Percentiles rank a stretch among this genome's conserved stretches.
Evolutionary conservation across 345 rosid genomes (phyloP).

Genomic region (Geranium brycei): DNA sequence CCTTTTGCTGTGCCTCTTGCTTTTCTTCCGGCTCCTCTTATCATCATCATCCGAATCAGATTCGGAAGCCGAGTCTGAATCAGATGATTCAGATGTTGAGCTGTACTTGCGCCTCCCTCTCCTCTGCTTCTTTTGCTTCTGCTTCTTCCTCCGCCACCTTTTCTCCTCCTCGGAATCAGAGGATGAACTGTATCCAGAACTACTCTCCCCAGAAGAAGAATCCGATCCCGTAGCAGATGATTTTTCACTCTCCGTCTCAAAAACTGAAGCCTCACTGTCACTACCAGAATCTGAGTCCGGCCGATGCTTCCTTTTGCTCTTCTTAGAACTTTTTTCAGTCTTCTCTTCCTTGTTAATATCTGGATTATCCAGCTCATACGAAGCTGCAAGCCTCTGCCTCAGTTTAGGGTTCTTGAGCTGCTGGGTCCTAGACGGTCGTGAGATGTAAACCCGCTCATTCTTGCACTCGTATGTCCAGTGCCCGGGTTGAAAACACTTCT

Average conservation of each 20-base stretch:
- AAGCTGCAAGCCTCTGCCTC: constrained; percentile 42
- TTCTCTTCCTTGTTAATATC: constrained; percentile 28
- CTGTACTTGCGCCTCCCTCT: constrained; percentile 41
- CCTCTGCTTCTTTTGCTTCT: constrained; percentile 37
- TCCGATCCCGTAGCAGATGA: constrained; percentile 46
- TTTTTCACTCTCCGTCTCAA: constrained; percentile 57
- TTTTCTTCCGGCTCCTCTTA: constrained; percentile 45
- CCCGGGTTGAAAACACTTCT: constrained; percentile 81
- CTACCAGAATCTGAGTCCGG: constrained; percentile 49
- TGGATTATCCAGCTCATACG: constrained; percentile 46
- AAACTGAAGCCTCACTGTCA: constrained; percentile 87
- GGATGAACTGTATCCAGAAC: constrained; percentile 54
- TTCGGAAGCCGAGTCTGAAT: constrained; percentile 51
- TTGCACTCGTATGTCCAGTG: constrained; percentile 97
- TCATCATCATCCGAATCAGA: constrained; percentile 50
- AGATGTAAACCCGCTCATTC: constrained; percentile 82
- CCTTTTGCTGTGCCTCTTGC: constrained; percentile 49
- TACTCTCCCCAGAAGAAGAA: constrained; percentile 49
- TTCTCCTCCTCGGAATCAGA: constrained; percentile 71
- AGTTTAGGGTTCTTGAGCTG: constrained; percentile 84
- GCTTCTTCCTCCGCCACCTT: constrained; percentile 46
- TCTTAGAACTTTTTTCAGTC: constrained; percentile 42
- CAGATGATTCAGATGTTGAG: constrained; percentile 73
- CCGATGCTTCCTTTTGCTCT: constrained; percentile 77
- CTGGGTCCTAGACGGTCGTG: constrained; percentile 86